Evolutionary conservation across 345 rosid species (phyloP), one percentile per base, ranked within the genome.

Genomic region (Citrus unshiu): DNA sequence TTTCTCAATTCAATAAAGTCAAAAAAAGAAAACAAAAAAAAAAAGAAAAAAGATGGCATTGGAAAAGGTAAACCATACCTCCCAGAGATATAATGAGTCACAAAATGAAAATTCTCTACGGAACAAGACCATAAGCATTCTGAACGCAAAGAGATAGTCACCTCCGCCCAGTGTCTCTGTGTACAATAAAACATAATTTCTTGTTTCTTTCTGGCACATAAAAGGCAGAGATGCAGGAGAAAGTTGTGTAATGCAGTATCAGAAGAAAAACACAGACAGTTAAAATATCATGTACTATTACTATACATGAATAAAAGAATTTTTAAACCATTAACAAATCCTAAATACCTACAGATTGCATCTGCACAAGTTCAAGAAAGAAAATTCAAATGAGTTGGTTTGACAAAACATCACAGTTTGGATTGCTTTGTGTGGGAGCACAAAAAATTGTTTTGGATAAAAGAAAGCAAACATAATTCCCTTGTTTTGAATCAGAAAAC

Each of bases 81-180:
- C 99, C 99, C 99, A 96, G 24, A 96, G 94, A 86, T 94, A 96
- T 79, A 96, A 88, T 1, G 98, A 94, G 83, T 96, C 99, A 9
- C 98, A 90, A 80, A 94, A 94, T 1, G 99, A 96, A 84, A 96
- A 94, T 77, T 96, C 98, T 77, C 99, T 90, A 40, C 99, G 92
- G 82, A 96, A 96, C 69, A 94, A 86, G 71, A 96, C 99, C 98
- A 96, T 93, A 54, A 96, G 91, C 99, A 96, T 96, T 73, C 98
- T 86, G 82, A 96, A 86, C 54, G 99, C 98, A 89, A 96, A 96
- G 70, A 94, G 88, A 87, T 96, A 96, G 87, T 93, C 93, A 37
- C 99, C 99, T 81, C 98, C 98, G 69, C 99, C 99, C 6, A 96
- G 87, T 6, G 95, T 89, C 82, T 96, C 98, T 96, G 91, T 66